A percentile compares a stretch with the other conserved stretches of the same genome.
phyloP scores from a whole-genome alignment of 2,329 filamentous ascomycete species.

The Rachicladosporium sp. region DNA sequence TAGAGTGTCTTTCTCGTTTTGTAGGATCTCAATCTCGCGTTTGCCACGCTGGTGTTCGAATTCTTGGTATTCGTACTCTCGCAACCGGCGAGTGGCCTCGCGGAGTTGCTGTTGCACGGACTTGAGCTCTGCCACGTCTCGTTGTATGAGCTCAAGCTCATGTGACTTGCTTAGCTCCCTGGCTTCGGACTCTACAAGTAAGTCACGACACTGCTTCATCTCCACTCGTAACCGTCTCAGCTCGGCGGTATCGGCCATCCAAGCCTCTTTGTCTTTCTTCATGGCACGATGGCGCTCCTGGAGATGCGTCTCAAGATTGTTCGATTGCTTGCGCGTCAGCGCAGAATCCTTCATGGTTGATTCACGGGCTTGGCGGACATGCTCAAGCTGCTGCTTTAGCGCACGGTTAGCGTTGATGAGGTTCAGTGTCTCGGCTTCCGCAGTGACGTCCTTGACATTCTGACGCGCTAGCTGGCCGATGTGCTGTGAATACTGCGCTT shows the following conservation, averaged over 20 bases:
- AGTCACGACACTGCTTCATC: conserved; percentile 48
- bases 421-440: conserved; percentile 72
- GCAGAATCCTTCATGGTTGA: conserved; percentile 21
- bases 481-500: conserved; percentile 69
- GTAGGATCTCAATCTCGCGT: conserved; percentile 46
- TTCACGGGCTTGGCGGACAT: conserved; percentile 21
- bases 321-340: conserved; percentile 49
- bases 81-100: conserved; percentile 48
- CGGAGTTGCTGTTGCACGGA: conserved; percentile 47
- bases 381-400: conserved; percentile 53
- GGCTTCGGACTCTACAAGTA: conserved; percentile 55
- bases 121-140: conserved; percentile 48
- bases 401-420: conserved; percentile 64
- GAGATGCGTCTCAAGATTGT: conserved; percentile 54
- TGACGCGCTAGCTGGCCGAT: conserved; percentile 66
- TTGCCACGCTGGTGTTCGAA: conserved; percentile 45
- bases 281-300: conserved; percentile 19
- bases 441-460: conserved; percentile 63
- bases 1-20: conserved; percentile 47
- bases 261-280: conserved; percentile 23
- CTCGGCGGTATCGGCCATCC: conserved; percentile 44
- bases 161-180: conserved; percentile 54
- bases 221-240: conserved; percentile 45
- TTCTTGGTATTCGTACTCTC: conserved; percentile 53
- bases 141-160: conserved; percentile 50